Base-by-base conservation (phyloP, 371 early-diverging fungal species). In the Mortierella polycephala region DNA sequence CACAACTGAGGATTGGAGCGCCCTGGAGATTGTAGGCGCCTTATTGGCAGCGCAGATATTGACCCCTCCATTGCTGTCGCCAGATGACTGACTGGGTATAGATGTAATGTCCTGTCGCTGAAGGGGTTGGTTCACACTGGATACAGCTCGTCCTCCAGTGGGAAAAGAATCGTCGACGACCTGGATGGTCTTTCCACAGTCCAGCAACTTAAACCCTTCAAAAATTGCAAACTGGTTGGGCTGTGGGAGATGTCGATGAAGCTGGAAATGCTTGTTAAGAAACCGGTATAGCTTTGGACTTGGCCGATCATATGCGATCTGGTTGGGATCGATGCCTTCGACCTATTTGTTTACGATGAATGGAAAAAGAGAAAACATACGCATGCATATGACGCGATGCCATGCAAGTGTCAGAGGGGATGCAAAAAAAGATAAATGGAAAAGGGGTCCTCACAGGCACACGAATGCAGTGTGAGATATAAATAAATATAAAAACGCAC, bases 221-320 rank as follows among this genome's bases (percentile, higher is more conserved):
- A 77, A 77, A 37, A 77, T 68, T 1, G 77, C 77, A 55, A 61
- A 77, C 54, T 62, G 66, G 23, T 77, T 77, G 41, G 77, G 77
- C 39, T 77, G 77, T 2, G 77, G 77, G 18, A 77, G 55, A 40
- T 77, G 62, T 49, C 72, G 64, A 1, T 67, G 50, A 41, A 77
- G 60, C 46, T 54, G 51, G 21, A 77, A 77, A 59, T 77, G 42
- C 59, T 77, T 77, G 45, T 23, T 65, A n/a, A 77, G 69, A 30
- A 77, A 77, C 11, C 53, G 62, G 55, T 64, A 77, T 10, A 77
- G 57, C 47, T 77, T 77, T 30, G 77, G 77, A 20, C 77, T 77
- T 9, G 77, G 77, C 42, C 77, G 64, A 42, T 77, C 77, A 53
- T 77, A 77, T 16, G 77, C 77, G 51, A 77, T 71, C 52, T 77